Conservation (phyloP, 768 basidiomycete genomes). For the Xerocomus brunneocitrinus region DNA sequence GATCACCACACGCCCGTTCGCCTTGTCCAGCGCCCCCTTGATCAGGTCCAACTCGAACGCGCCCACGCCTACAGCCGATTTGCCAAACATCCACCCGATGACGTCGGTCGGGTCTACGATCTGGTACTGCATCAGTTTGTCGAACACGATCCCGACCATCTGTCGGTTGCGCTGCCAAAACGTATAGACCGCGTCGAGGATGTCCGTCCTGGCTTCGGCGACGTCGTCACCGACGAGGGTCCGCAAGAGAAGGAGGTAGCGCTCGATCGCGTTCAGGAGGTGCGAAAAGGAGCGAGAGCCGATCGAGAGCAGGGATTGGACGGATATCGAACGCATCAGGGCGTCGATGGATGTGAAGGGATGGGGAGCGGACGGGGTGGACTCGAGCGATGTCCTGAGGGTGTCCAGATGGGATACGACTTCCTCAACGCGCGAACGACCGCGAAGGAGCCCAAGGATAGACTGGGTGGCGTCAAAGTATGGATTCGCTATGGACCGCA, state of each 20-base stretch:
- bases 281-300: conserved; percentile 97
- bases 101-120: conserved; percentile 94
- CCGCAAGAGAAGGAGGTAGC: conserved; percentile 78
- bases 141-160: conserved; percentile 88
- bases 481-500: conserved; percentile 52
- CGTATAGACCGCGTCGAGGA: conserved; percentile 62
- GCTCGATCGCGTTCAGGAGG: conserved; percentile 94
- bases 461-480: conserved; percentile 77
- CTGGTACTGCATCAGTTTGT: conserved; percentile 98
- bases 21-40: conserved; percentile 80
- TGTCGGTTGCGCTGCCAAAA: conserved; percentile 88
- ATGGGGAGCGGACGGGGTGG: conserved; percentile 49
- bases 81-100: conserved; percentile 75
- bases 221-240: conserved; percentile 42
- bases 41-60: conserved; percentile 84
- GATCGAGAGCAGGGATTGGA: conserved; percentile 86
- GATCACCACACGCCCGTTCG: conserved; percentile 80
- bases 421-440: conserved; percentile 74
- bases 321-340: conserved; percentile 69
- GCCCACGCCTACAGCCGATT: conserved; percentile 43
- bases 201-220: conserved; percentile 59
- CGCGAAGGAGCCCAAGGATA: conserved; percentile 76
- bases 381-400: conserved; percentile 59
- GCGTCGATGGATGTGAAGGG: conserved; percentile 56
- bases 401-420: conserved; percentile 71